Base-by-base conservation (phyloP, 495 filamentous ascomycete species). In the Xylaria curta region DNA sequence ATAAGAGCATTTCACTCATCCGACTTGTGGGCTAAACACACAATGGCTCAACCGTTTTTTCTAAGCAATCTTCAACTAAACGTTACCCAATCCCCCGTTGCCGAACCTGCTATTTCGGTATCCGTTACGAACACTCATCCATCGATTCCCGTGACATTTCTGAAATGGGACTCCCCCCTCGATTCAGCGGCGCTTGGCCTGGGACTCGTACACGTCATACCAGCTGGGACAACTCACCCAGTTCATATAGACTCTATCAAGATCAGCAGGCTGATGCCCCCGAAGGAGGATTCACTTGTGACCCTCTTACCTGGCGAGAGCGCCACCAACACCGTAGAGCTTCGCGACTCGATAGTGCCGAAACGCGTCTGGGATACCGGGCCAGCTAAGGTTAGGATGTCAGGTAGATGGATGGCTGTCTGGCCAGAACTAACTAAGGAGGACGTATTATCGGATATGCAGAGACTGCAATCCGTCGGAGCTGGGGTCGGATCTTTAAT, bases 111-210 rank as follows among this genome's bases (percentile, higher is more conserved):
- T 62, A 62, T 62, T 24, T 40, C 59, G 36, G 15, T 62, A 42
- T 44, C 59, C 21, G 28, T 62, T 13, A 62, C 38, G 36, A 62
- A 62, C 9, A 62, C 59, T 1, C 59, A 62, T 21, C 21, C 36
- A 13, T 62, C 59, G 24, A 40, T 5, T 44, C 36, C 58, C 9
- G 59, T 62, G 33, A 62, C 59, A 21, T 26, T 62, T 26, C 36
- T 62, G 36, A 62, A 62, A 62, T 62, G 59, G 59, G 42, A 62
- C 59, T 62, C 59, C 12, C 59, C 59, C 33, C 36, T 62, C n/a
- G 59, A 62, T 15, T 21, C 59, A 62, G 59, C 59, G 17, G 59
- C 59, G 42, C 59, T 62, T 4, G 59, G 59, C 3, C n/a, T 62
- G 24, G 59, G 59, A 12, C 59, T 62, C 2, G 36, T 62, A 40